Conservation (phyloP, 2,329 filamentous ascomycete species). For the Calonectria henricotiae region DNA sequence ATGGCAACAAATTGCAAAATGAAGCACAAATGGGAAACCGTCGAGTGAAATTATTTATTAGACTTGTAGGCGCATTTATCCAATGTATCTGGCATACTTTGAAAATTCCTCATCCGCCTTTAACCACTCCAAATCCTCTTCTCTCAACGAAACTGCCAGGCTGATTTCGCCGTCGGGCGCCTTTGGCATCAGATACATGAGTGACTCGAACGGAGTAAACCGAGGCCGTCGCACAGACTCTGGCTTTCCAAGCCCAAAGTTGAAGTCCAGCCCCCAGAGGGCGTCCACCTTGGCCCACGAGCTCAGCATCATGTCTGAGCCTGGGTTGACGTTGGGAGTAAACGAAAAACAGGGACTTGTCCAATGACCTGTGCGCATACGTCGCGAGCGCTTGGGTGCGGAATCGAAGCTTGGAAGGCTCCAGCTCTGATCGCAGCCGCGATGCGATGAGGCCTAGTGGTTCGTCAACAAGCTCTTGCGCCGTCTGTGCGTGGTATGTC, state of each 20-base stretch:
- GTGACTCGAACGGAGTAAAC: constrained; percentile 64
- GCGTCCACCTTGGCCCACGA: constrained; percentile 68
- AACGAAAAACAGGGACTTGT: constrained; percentile 59
- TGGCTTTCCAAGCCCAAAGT: constrained; percentile 63
- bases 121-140: constrained; percentile 66
- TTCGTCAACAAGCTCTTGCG: constrained; percentile 52
- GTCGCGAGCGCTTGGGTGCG: constrained; percentile 63
- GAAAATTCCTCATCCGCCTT: constrained; percentile 62
- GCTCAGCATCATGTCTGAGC: constrained; percentile 67
- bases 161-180: constrained; percentile 62
- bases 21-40: too few species aligned
- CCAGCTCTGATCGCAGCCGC: constrained; percentile 59
- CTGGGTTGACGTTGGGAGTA: constrained; percentile 57
- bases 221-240: constrained; percentile 65
- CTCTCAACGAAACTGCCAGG: constrained; percentile 63
- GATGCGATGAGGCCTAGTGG: constrained; percentile 59
- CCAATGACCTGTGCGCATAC: constrained; percentile 54
- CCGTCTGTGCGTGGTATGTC: constrained; percentile 58
- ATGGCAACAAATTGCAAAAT: neutral
- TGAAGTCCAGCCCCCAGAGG: constrained; percentile 66
- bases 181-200: constrained; percentile 69
- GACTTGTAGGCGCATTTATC: constrained; percentile 23
- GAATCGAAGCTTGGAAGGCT: constrained; percentile 56
- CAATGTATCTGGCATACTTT: constrained; percentile 41
- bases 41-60: neutral